Conservation (phyloP, 768 basidiomycete genomes). For the Cyclocybe aegerita region DNA sequence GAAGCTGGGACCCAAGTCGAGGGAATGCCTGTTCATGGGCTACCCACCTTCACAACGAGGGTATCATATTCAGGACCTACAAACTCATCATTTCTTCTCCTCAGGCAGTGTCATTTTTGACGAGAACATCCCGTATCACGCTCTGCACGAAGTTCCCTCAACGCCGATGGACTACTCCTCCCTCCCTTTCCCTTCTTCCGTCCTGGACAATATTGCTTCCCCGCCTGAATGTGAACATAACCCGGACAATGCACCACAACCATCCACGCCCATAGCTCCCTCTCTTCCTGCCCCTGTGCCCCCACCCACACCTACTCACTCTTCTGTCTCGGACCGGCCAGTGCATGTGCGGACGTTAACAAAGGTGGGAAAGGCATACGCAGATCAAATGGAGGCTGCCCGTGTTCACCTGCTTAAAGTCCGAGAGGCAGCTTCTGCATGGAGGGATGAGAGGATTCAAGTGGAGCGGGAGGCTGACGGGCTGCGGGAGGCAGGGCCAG, state of each 20-base stretch:
- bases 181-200: neutral
- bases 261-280: neutral
- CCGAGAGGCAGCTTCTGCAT: no score
- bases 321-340: neutral
- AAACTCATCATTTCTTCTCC: slow-evolving; percentile 11
- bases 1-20: slow-evolving; percentile 10
- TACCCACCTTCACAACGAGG: slow-evolving; percentile 8
- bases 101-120: slow-evolving; percentile 13
- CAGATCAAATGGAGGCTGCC: neutral
- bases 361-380: neutral
- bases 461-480: no score
- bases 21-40: slow-evolving; percentile 13
- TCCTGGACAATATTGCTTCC: neutral
- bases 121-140: slow-evolving; percentile 11
- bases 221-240: no score
- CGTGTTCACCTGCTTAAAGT: no score
- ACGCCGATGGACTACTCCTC: slow-evolving; percentile 4
- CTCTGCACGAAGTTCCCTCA: neutral
- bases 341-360: neutral
- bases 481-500: no score
- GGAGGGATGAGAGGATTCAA: no score
- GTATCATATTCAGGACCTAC: slow-evolving; percentile 2
- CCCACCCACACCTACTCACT: neutral
- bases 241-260: neutral
- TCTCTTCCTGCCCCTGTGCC: no score